Evolutionary conservation across 2,329 filamentous ascomycete genomes (phyloP), one percentile per base, ranked within the genome.

Genomic region (Colletotrichum horii): DNA sequence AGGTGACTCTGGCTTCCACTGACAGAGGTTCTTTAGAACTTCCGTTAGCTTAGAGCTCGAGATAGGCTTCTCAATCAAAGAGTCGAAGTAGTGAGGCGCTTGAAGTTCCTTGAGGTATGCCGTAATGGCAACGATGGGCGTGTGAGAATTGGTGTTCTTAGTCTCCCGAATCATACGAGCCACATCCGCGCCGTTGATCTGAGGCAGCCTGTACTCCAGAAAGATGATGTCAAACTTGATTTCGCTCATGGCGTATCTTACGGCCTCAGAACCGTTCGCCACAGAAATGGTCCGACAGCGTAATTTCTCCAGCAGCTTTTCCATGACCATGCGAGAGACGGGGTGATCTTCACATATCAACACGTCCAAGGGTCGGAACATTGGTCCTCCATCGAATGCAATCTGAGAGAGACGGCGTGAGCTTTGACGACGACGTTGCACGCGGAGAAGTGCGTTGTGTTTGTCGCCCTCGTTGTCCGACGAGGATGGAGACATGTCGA

Each of bases 201-300:
- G 95, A 12, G 97, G 96, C 61, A 99, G 88, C 83, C 96, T 97
- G 87, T 96, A 98, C 85, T 99, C 97, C 84, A 98, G 96, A 88
- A 99, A 97, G 83, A 99, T 98, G 80, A 98, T 95, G 84, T 99
- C 97, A 82, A 98, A 99, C 82, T 98, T 98, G 82, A 99, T 96
- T 82, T 98, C 96, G 81, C 96, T 96, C 89, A 98, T 95, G 32
- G 97, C 96, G 84, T 97, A 98, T 26, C 96, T 93, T 80, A 98
- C 94, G 14, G 96, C 97, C 82, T 99, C 97, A 0, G 95, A 93
- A 1, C 97, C 97, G 79, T 96, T 98, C 4, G 93, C 91, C 6
- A 97, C 96, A 4, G 95, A 96, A 80, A 99, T 97, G 11, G 96
- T 98, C 56, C 97, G 94, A 81, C 97, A 99, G 43, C 95, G 94